A percentile compares a stretch with the other conserved stretches of the same genome.
phyloP scores from a whole-genome alignment of 208 protist species.

The Wallacemonas sp. region DNA sequence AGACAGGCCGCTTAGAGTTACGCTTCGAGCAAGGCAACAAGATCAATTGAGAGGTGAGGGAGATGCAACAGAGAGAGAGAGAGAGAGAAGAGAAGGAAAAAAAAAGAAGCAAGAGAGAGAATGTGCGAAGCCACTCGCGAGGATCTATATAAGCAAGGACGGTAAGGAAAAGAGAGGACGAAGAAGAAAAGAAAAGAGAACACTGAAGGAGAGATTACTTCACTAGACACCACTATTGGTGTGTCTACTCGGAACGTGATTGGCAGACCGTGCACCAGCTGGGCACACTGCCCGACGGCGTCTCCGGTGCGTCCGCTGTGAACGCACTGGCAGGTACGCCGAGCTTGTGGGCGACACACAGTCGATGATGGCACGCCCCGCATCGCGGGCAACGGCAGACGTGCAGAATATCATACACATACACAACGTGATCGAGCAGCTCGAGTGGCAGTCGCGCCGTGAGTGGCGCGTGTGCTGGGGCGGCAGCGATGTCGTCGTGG shows the following conservation, averaged over 20 bases:
- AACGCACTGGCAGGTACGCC: not conserved
- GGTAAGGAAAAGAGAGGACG: conserved; percentile 9
- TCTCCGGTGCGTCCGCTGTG: not conserved
- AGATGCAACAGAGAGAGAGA: conserved; percentile 9
- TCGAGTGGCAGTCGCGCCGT: not conserved
- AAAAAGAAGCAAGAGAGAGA: conserved; percentile 17
- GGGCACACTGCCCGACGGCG: too few relatives aligned
- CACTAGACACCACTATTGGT: not conserved
- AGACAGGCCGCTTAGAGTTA: too few relatives aligned
- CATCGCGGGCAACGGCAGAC: conserved; percentile 24
- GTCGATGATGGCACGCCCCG: conserved; percentile 32
- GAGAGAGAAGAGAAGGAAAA: conserved; percentile 10
- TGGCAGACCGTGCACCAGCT: not conserved
- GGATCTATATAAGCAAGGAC: not conserved
- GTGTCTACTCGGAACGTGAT: not conserved
- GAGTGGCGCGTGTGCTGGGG: not conserved
- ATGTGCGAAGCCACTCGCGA: too few relatives aligned
- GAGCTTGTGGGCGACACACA: conserved; percentile 18
- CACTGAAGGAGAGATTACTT: not conserved
- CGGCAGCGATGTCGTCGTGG: not conserved
- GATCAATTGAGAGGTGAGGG: conserved; percentile 3
- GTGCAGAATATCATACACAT: conserved; percentile 32
- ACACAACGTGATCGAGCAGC: conserved; percentile 9
- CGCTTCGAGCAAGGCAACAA: not conserved
- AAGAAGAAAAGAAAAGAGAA: conserved; percentile 20